These are phyloP conservation scores for Cyberlindnera subsufficiens DNA, from an alignment of 805 yeast species.

Conservation along the genomic window DNA sequence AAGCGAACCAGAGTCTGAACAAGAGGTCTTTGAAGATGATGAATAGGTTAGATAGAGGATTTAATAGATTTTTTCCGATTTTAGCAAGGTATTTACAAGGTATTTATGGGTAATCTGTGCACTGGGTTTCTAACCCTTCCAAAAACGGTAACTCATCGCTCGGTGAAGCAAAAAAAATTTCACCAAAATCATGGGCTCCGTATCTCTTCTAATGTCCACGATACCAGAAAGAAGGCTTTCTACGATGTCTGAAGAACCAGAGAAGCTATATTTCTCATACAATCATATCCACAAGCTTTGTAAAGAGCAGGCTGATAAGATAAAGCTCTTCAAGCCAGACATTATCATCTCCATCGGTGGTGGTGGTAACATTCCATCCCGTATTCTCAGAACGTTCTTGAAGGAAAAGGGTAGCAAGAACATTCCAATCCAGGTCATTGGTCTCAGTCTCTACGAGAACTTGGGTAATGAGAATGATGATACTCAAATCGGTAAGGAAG, in stretches of 20 bases:
- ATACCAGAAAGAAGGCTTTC: no score
- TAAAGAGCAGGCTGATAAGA: slow-evolving; percentile 53
- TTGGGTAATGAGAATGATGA: slow-evolving; percentile 39
- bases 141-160: background rate
- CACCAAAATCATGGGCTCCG: background rate
- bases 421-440: slow-evolving; percentile 67
- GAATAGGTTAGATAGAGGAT: background rate
- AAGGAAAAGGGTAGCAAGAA: slow-evolving; percentile 54
- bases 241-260: slow-evolving; percentile 12
- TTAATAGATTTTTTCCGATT: background rate
- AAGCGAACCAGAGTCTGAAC: slow-evolving; percentile 30
- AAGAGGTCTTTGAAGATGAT: slow-evolving; percentile 9
- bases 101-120: no score
- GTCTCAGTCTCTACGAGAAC: slow-evolving; percentile 58
- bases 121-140: background rate
- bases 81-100: no score
- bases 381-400: slow-evolving; percentile 60
- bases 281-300: slow-evolving; percentile 80
- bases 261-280: slow-evolving; percentile 63
- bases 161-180: background rate
- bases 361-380: slow-evolving; percentile 61
- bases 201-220: background rate
- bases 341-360: slow-evolving; percentile 66
- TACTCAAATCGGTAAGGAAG: slow-evolving; percentile 64
- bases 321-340: slow-evolving; percentile 42